These are phyloP conservation scores for Talaromyces sp. DNA, from an alignment of 2,329 filamentous ascomycete genomes.

Conservation along the genomic window DNA sequence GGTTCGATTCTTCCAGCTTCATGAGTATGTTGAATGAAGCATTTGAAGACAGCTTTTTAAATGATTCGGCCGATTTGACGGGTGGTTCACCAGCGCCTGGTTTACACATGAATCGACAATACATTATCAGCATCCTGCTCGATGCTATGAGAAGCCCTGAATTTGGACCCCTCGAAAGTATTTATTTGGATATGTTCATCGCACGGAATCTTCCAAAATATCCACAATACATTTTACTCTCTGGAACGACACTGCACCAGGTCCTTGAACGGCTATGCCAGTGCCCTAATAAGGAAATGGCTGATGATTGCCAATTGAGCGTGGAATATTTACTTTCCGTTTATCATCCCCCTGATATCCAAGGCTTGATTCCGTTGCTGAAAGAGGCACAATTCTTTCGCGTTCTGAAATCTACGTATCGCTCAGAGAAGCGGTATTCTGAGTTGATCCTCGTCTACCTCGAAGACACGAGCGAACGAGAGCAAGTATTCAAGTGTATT, in stretches of 20 bases:
- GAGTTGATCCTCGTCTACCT: conserved; percentile 77
- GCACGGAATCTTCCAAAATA: conserved; percentile 94
- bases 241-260: conserved; percentile 76
- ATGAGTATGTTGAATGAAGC: conserved; percentile 94
- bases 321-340: conserved; percentile 90
- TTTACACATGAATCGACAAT: conserved; percentile 71
- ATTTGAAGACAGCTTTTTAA: conserved; percentile 91
- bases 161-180: conserved; percentile 74
- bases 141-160: conserved; percentile 73
- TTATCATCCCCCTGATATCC: conserved; percentile 81
- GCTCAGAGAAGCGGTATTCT: conserved; percentile 70
- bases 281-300: conserved; percentile 73
- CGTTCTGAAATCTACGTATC: conserved; percentile 85
- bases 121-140: conserved; percentile 81
- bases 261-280: conserved; percentile 78
- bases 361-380: conserved; percentile 70
- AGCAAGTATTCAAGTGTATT: conserved; percentile 73
- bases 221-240: conserved; percentile 86
- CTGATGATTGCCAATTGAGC: conserved; percentile 94
- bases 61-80: conserved; percentile 62
- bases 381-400: conserved; percentile 78
- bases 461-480: conserved; percentile 72
- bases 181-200: conserved; percentile 98
- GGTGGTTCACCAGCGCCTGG: conserved; percentile 51
- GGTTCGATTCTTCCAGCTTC: conserved; percentile 86